Evolutionary conservation across 1,284 basidiomycete genomes (phyloP), one percentile per base, ranked within the genome.

Genomic region (Malassezia nana): DNA sequence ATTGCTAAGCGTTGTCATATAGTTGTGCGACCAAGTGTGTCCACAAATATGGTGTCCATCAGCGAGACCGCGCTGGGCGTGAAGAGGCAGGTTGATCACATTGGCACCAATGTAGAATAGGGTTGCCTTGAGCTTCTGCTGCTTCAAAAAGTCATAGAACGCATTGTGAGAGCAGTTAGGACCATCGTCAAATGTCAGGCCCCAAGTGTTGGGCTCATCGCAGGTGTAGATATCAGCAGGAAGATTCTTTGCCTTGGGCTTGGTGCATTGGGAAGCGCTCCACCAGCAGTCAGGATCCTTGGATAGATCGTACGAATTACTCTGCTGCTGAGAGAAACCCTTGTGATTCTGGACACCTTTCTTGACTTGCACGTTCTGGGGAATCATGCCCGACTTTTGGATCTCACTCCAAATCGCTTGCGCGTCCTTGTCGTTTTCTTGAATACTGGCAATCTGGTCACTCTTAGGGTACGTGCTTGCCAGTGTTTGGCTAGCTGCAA

Each of bases 31-130:
- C 78, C 78, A 79, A 41, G 62, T 63, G 54, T 69, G 66, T 12
- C 63, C 64, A 43, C 67, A 69, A 18, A 69, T 60, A 52, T 69
- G 61, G 38, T 69, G 69, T 15, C 69, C 67, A 39, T 69, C 69
- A 8, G 59, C 59, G n/a, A 71, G 44, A 38, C 75, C 79, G 31
- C 78, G 72, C 57, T 78, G 74, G 13, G 78, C 79, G 66, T 81
- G 77, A 8, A 78, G 63, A 6, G 79, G 79, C 78, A 78, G 79
- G 65, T 79, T 75, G 46, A 78, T 62, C 24, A 80, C 78, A 66
- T 81, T 80, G 32, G 76, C 77, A 5, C 79, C 78, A 71, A 78
- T 67, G 63, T 65, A 75, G 60, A 72, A 74, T 72, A 81, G 69
- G 30, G 79, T 78, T 0, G 79, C 79, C 61, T 76, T 77, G 58